A percentile compares a stretch with the other conserved stretches of the same genome.
phyloP scores from a whole-genome alignment of 805 yeast genomes.

The Saccharomycopsis malanga region DNA sequence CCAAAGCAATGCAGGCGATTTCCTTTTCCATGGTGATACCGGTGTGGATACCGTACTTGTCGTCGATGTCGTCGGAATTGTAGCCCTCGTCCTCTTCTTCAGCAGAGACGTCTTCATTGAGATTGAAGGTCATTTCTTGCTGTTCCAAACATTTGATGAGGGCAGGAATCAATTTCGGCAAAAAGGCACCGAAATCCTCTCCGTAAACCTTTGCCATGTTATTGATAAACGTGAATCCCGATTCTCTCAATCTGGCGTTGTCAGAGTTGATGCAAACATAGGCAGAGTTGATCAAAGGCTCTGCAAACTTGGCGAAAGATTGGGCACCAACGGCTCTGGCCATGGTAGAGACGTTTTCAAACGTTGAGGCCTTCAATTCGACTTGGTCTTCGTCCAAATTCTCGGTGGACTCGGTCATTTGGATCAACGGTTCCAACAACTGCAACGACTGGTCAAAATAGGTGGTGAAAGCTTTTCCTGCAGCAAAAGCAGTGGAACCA shows the following conservation, averaged over 20 bases:
- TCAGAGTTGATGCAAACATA: conserved; percentile 70
- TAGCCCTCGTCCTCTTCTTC: conserved; percentile 51
- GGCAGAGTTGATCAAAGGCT: conserved; percentile 83
- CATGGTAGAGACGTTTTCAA: conserved; percentile 90
- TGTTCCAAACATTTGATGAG: conserved; percentile 78
- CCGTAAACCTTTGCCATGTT: conserved; percentile 94
- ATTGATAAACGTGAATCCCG: conserved; percentile 89
- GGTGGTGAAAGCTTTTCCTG: conserved; percentile 83
- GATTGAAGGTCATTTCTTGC: conserved; percentile 70
- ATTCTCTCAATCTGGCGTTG: conserved; percentile 82
- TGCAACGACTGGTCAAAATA: conserved; percentile 77
- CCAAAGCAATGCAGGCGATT: conserved; percentile 84
- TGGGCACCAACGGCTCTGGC: conserved; percentile 95
- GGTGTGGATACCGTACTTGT: conserved; percentile 79
- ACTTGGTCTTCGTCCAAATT: conserved; percentile 84
- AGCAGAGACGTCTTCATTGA: conserved; percentile 37
- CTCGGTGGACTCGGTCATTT: conserved; percentile 57
- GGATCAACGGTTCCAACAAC: conserved; percentile 74
- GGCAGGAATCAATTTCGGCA: conserved; percentile 76
- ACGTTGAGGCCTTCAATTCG: conserved; percentile 84
- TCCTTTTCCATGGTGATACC: conserved; percentile 95
- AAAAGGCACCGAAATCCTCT: conserved; percentile 78
- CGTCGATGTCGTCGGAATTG: conserved; percentile 56
- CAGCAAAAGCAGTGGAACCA: conserved; percentile 94
- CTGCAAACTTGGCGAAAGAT: conserved; percentile 77